phyloP scores from a whole-genome alignment of 1,284 basidiomycete species.

The Coniferiporia weirii region DNA sequence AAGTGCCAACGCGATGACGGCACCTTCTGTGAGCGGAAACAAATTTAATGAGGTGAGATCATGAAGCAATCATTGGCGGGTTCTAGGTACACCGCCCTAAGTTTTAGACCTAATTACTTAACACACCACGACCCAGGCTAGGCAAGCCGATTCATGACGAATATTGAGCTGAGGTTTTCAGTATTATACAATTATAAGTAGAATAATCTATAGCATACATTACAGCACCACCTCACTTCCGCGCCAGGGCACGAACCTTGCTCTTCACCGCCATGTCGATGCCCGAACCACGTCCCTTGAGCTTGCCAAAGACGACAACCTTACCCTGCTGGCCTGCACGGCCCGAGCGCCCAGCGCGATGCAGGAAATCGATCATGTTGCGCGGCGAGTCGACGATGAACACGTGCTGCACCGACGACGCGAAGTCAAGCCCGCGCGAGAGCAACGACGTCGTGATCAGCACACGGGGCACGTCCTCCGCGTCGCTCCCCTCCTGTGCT shows the following conservation, averaged over 20 bases:
- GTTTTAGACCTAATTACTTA: too few relatives aligned
- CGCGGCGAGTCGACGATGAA: conserved; percentile 82
- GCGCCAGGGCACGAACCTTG: conserved; percentile 39
- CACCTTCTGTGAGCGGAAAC: too few relatives aligned
- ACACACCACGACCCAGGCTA: too few relatives aligned
- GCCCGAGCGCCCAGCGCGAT: conserved; percentile 80
- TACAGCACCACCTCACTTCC: neutral
- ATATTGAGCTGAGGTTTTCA: too few relatives aligned
- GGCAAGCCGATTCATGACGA: too few relatives aligned
- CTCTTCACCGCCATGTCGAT: conserved; percentile 45
- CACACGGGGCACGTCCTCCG: conserved; percentile 47
- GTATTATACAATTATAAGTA: too few relatives aligned
- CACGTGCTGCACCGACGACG: conserved; percentile 68
- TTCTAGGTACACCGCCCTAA: too few relatives aligned
- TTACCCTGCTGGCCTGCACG: conserved; percentile 61
- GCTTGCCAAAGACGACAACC: conserved; percentile 68
- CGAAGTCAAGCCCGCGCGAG: conserved; percentile 87
- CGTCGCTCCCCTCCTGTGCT: conserved; percentile 22
- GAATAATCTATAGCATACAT: neutral
- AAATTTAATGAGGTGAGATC: too few relatives aligned
- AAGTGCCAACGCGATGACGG: too few relatives aligned
- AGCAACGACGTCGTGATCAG: conserved; percentile 87
- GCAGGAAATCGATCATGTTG: conserved; percentile 86
- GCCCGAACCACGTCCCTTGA: conserved; percentile 44
- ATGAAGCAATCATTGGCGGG: too few relatives aligned